Percentiles rank a stretch among this genome's conserved stretches.
Conservation (phyloP, 768 basidiomycete species). For the Tulasnella sp. region DNA sequence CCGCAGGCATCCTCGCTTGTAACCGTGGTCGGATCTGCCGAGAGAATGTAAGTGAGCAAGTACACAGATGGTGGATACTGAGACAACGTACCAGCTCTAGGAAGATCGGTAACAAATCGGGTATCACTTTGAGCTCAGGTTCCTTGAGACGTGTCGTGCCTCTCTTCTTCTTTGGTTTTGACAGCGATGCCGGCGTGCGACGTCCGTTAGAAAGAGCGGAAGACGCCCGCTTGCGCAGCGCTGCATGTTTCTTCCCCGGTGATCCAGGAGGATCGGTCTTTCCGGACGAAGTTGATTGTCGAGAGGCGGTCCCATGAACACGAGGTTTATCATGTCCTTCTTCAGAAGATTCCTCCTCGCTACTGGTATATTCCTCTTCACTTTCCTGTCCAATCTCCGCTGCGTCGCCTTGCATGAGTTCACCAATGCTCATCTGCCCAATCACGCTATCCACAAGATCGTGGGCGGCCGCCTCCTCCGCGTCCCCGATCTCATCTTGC, state of each 20-base stretch:
- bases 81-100: conserved; percentile 80
- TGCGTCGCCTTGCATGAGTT: conserved; percentile 66
- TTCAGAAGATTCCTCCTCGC: conserved; percentile 34
- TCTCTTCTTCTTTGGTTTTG: not conserved
- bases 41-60: too few relatives aligned
- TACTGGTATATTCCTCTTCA: conserved; percentile 19
- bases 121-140: conserved; percentile 68
- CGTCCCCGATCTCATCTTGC: conserved; percentile 43
- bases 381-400: conserved; percentile 30
- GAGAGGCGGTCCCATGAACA: too few relatives aligned
- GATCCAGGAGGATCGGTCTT: too few relatives aligned
- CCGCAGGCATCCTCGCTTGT: not conserved
- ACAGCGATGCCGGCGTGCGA: too few relatives aligned
- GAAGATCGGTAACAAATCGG: conserved; percentile 79
- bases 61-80: too few relatives aligned
- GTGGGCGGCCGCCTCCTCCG: conserved; percentile 75
- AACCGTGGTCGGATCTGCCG: not conserved
- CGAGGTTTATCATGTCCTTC: conserved; percentile 35
- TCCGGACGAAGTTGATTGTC: too few relatives aligned
- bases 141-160: conserved; percentile 1
- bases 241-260: too few relatives aligned
- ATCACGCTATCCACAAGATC: conserved; percentile 73
- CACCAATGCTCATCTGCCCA: conserved; percentile 70
- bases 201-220: not conserved
- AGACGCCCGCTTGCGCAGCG: not conserved